phyloP scores from a whole-genome alignment of 495 filamentous ascomycete genomes.

The Talaromyces trachyspermus region DNA sequence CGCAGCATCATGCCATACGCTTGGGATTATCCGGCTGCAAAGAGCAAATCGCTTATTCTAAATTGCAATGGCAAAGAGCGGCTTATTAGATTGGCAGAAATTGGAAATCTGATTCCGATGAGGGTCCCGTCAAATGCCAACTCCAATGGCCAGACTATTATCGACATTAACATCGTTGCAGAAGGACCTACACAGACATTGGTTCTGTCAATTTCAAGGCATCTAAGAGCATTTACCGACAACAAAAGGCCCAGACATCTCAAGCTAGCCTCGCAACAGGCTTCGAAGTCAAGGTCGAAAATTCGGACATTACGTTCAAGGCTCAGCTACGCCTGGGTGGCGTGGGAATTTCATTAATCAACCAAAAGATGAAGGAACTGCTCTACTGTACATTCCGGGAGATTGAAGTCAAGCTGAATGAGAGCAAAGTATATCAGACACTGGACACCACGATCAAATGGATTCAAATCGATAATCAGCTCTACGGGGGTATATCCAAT shows the following conservation, averaged over 20 bases:
- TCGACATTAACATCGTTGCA: conserved; percentile 91
- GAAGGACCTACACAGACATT: conserved; percentile 93
- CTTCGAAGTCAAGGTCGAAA: conserved; percentile 89
- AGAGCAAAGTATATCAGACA: conserved; percentile 89
- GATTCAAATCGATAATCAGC: conserved; percentile 98
- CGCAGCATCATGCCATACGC: conserved; percentile 99
- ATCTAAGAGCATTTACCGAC: conserved; percentile 91
- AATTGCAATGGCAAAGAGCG: conserved; percentile 71
- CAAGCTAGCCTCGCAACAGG: conserved; percentile 54
- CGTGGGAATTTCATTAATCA: conserved; percentile 89
- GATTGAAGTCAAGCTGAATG: conserved; percentile 81
- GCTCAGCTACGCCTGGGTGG: conserved; percentile 83
- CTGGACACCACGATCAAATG: conserved; percentile 86
- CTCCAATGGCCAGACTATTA: conserved; percentile 62
- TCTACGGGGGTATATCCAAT: conserved; percentile 98
- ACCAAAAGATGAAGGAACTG: conserved; percentile 82
- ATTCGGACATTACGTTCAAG: conserved; percentile 79
- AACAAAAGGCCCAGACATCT: conserved; percentile 54
- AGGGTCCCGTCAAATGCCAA: conserved; percentile 52
- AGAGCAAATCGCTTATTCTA: conserved; percentile 85
- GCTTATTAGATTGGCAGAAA: conserved; percentile 90
- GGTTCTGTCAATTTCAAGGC: conserved; percentile 87
- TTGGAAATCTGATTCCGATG: conserved; percentile 90
- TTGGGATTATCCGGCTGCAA: conserved; percentile 98
- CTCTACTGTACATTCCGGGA: conserved; percentile 92